These are phyloP conservation scores for Hypoxylon sp. DNA, from an alignment of 2,329 filamentous ascomycete genomes.

Conservation along the genomic window DNA sequence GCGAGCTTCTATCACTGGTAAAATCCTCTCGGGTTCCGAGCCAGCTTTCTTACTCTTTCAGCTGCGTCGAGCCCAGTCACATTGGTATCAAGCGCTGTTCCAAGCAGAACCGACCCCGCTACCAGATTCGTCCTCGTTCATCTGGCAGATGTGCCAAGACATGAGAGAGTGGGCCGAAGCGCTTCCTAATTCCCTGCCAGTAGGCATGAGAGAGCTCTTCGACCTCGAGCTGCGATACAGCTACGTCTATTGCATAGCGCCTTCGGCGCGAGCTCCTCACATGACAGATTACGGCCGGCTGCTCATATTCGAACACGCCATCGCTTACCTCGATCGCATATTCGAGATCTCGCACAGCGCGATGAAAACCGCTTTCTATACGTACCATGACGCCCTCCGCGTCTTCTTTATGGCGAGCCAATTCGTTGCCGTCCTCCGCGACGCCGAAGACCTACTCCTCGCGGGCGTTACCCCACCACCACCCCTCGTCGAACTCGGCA, in stretches of 20 bases:
- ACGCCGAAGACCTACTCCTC: slow-evolving; percentile 70
- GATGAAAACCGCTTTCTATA: slow-evolving; percentile 77
- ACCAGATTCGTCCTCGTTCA: slow-evolving; percentile 76
- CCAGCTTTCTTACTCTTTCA: slow-evolving; percentile 84
- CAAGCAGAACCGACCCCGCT: slow-evolving; percentile 80
- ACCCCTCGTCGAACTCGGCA: slow-evolving; percentile 61
- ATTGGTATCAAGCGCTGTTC: slow-evolving; percentile 90
- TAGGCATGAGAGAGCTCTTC: slow-evolving; percentile 80
- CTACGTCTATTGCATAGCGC: slow-evolving; percentile 89
- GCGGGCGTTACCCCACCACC: slow-evolving; percentile 64
- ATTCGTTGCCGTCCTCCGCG: slow-evolving; percentile 72
- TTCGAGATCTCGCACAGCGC: slow-evolving; percentile 75
- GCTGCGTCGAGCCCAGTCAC: slow-evolving; percentile 87
- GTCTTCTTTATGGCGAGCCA: slow-evolving; percentile 82
- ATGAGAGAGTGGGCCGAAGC: slow-evolving; percentile 86
- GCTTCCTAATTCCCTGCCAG: slow-evolving; percentile 76
- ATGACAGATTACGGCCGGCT: slow-evolving; percentile 83
- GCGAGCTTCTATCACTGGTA: slow-evolving; percentile 59
- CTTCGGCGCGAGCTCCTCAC: slow-evolving; percentile 79
- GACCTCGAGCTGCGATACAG: slow-evolving; percentile 92
- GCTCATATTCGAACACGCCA: slow-evolving; percentile 87
- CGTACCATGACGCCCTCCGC: slow-evolving; percentile 88
- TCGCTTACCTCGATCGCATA: slow-evolving; percentile 84
- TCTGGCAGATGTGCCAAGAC: slow-evolving; percentile 81
- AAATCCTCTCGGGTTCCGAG: slow-evolving; percentile 70